Evolutionary conservation across 148 eudicot species (phyloP).

Genomic region (Chenopodium formosanum): DNA sequence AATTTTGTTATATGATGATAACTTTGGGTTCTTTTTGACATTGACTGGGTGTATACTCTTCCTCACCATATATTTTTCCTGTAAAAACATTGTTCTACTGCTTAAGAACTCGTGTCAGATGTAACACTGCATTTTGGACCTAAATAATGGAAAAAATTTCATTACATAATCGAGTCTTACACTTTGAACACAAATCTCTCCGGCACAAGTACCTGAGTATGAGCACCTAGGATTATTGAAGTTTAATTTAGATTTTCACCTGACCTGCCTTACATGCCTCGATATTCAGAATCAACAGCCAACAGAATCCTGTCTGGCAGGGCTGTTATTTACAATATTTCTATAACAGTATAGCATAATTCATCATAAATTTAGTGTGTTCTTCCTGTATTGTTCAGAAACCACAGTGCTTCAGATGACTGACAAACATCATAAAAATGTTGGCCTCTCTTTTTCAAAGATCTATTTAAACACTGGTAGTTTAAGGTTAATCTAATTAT

Average conservation of each 20-base stretch:
- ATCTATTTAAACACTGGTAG: not conserved
- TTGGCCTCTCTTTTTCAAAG: not conserved
- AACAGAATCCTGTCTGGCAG: not conserved
- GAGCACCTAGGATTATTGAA: not conserved
- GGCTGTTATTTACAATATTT: not conserved
- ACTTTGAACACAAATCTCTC: not conserved
- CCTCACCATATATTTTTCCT: not conserved
- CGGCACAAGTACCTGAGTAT: not conserved
- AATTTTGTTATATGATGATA: not conserved
- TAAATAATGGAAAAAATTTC: too few relatives aligned
- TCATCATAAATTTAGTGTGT: not conserved
- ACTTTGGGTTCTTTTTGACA: not conserved
- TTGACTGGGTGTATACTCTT: not conserved
- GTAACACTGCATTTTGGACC: not conserved
- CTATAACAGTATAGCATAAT: not conserved
- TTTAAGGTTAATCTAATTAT: not conserved
- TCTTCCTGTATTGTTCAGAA: not conserved
- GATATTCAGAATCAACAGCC: not conserved
- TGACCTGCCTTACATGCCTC: not conserved
- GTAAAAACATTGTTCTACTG: not conserved
- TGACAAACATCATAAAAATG: not conserved
- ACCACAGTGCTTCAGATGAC: not conserved
- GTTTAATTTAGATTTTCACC: not conserved
- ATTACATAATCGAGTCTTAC: not conserved
- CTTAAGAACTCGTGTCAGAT: not conserved